These are phyloP conservation scores for Hanseniaspora sp. DNA, from an alignment of 1,139 yeast species.

Conservation along the genomic window DNA sequence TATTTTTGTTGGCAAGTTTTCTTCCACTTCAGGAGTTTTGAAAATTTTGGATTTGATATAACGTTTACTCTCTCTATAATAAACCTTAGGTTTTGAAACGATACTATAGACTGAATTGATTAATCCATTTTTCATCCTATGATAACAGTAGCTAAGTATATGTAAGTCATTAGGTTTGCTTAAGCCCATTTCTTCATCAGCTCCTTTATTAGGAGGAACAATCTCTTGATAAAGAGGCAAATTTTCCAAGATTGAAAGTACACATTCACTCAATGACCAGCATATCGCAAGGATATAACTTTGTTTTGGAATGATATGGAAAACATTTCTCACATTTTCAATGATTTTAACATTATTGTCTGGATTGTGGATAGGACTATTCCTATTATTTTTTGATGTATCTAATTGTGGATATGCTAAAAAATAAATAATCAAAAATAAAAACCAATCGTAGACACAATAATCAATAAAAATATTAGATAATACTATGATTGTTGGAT, in stretches of 20 bases:
- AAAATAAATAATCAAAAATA: conserved; percentile 26
- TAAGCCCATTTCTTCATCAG: conserved; percentile 5
- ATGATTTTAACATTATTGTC: too few relatives aligned
- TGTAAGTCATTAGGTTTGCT: not conserved
- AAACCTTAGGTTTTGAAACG: not conserved
- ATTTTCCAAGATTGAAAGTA: conserved; percentile 24
- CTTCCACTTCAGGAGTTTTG: not conserved
- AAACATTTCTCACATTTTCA: conserved; percentile 17
- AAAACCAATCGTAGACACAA: conserved; percentile 28
- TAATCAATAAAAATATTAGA: conserved; percentile 25
- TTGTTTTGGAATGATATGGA: conserved; percentile 31
- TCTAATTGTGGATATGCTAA: conserved; percentile 31
- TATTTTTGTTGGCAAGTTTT: not conserved
- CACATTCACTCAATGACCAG: conserved; percentile 28
- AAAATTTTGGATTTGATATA: not conserved
- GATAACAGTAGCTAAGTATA: not conserved
- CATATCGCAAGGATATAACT: conserved; percentile 29
- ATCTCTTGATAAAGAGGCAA: conserved; percentile 25
- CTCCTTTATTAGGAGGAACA: conserved; percentile 11
- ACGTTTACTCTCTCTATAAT: not conserved
- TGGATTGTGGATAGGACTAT: too few relatives aligned
- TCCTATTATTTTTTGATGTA: conserved; percentile 16
- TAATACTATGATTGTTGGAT: conserved; percentile 16
- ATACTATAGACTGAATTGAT: not conserved
- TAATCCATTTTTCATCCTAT: not conserved